phyloP scores from a whole-genome alignment of 352 stramenopile species.

The Pythium sp. region DNA sequence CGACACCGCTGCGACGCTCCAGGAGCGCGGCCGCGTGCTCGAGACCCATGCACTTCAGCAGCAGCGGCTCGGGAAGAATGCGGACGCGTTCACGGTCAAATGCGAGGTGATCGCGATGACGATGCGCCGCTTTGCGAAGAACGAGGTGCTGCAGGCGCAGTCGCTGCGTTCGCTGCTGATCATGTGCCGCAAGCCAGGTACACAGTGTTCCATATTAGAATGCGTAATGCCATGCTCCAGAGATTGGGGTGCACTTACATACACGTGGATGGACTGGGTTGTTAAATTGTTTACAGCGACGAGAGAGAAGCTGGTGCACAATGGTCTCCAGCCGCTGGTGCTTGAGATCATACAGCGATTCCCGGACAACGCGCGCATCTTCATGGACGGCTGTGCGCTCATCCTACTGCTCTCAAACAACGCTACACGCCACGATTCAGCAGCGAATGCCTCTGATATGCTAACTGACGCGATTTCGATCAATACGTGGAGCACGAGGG shows the following conservation, averaged over 20 bases:
- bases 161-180: constrained; percentile 19
- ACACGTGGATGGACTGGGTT: background rate
- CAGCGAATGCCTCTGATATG: background rate
- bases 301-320: constrained; percentile 24
- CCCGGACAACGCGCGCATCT: constrained; percentile 18
- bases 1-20: constrained; percentile 3
- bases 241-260: background rate
- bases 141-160: constrained; percentile 24
- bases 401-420: constrained; percentile 15
- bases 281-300: background rate
- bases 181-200: constrained; percentile 15
- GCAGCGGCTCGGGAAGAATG: constrained; percentile 6
- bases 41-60: constrained; percentile 7
- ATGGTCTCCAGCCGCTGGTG: constrained; percentile 23
- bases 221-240: background rate
- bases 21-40: constrained; percentile 15
- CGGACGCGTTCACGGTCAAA: constrained; percentile 21
- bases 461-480: background rate
- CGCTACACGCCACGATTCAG: background rate
- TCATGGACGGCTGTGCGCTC: constrained; percentile 23
- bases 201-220: background rate
- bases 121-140: constrained; percentile 24
- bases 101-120: constrained; percentile 29
- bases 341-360: constrained; percentile 24
- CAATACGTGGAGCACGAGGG: constrained; percentile 3